phyloP scores from a whole-genome alignment of 306 rosid species.

The Medicago arabica region DNA sequence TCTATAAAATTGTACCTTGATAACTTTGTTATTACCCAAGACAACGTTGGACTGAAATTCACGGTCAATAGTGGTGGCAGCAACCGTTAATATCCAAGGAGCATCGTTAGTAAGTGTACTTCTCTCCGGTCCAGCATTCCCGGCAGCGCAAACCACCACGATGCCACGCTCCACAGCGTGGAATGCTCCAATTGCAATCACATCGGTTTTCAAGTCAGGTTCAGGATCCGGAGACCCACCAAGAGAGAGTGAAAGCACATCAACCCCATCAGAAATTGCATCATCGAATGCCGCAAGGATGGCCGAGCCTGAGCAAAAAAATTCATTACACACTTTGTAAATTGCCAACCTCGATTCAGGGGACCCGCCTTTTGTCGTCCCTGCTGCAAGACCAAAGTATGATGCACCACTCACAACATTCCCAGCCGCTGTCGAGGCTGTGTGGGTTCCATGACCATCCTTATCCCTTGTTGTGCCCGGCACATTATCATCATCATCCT shows the following conservation, averaged over 20 bases:
- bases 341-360: conserved; percentile 76
- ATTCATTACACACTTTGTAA: conserved; percentile 57
- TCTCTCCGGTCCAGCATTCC: conserved; percentile 59
- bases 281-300: conserved; percentile 76
- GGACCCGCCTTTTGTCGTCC: conserved; percentile 79
- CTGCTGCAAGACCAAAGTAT: conserved; percentile 66
- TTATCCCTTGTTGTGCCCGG: conserved; percentile 55
- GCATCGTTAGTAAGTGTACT: conserved; percentile 57
- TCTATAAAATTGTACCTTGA: conserved; percentile 48
- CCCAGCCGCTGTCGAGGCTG: conserved; percentile 83
- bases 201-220: conserved; percentile 47
- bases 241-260: conserved; percentile 73
- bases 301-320: conserved; percentile 55
- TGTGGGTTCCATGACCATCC: conserved; percentile 77
- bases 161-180: conserved; percentile 82
- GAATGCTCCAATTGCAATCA: conserved; percentile 76
- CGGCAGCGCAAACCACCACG: conserved; percentile 73
- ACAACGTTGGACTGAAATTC: conserved; percentile 62
- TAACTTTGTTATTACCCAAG: conserved; percentile 52
- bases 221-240: conserved; percentile 8
- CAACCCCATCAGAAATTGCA: conserved; percentile 77
- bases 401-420: conserved; percentile 57
- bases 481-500: not conserved
- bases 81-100: conserved; percentile 90
- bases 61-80: conserved; percentile 82